These are phyloP conservation scores for Musa balbisiana DNA, from an alignment of 202 grass and related monocot genomes.

Conservation along the genomic window DNA sequence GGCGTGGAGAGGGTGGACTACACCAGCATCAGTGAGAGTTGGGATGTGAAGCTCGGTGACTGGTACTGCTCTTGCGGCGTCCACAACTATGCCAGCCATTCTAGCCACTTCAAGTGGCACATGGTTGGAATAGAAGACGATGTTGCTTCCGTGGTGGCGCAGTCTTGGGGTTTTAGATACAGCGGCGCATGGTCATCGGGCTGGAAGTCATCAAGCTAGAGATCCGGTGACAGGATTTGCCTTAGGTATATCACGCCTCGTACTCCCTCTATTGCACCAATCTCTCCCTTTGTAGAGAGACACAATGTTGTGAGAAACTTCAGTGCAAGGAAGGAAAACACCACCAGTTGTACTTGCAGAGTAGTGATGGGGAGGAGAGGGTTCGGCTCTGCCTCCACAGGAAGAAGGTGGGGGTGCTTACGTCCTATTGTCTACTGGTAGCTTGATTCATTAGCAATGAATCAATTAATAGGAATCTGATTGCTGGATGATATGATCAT, in stretches of 20 bases:
- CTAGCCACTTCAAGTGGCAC: constrained; percentile 74
- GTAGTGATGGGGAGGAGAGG: too few relatives aligned
- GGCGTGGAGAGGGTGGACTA: constrained; percentile 47
- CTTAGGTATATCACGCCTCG: constrained; percentile 34
- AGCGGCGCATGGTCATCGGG: constrained; percentile 21
- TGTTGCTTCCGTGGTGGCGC: constrained; percentile 40
- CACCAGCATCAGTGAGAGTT: constrained; percentile 38
- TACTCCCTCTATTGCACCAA: not conserved
- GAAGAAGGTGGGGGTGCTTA: too few relatives aligned
- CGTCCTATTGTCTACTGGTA: too few relatives aligned
- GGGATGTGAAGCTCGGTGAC: constrained; percentile 90
- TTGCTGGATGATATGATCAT: too few relatives aligned
- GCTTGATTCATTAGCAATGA: too few relatives aligned
- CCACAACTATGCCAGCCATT: constrained; percentile 76
- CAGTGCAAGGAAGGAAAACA: too few relatives aligned
- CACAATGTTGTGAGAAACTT: too few relatives aligned
- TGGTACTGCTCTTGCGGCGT: constrained; percentile 81
- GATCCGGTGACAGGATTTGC: constrained; percentile 81
- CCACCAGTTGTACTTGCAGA: too few relatives aligned
- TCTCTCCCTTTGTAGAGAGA: too few relatives aligned
- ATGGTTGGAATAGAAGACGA: constrained; percentile 39
- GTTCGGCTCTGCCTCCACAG: too few relatives aligned
- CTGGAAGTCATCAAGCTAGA: constrained; percentile 28
- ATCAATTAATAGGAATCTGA: too few relatives aligned
- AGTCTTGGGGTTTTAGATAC: constrained; percentile 48